These are phyloP conservation scores for Rubia yunnanensis DNA, from an alignment of 257 asterid species.

Conservation along the genomic window DNA sequence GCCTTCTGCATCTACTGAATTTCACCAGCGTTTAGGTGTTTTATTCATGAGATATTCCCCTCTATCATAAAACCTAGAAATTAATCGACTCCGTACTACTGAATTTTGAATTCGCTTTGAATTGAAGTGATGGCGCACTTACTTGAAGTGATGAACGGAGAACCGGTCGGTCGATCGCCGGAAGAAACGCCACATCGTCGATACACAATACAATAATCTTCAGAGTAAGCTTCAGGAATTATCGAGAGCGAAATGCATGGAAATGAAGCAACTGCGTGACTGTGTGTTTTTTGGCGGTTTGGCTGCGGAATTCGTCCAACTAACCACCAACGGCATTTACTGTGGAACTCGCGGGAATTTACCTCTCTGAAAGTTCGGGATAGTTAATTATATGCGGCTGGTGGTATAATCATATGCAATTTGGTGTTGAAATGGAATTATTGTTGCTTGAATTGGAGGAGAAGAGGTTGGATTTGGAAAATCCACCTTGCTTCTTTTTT, in stretches of 20 bases:
- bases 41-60: background rate
- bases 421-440: background rate
- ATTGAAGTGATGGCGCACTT: background rate
- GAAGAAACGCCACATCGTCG: constrained; percentile 12
- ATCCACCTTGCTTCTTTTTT: background rate
- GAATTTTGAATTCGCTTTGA: background rate
- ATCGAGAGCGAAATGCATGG: background rate
- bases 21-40: background rate
- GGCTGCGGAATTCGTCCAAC: background rate
- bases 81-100: background rate
- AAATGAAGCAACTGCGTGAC: background rate
- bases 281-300: constrained; percentile 3
- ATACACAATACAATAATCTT: background rate
- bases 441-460: background rate
- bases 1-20: background rate
- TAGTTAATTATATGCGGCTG: background rate
- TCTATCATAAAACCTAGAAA: background rate
- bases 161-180: constrained; percentile 17
- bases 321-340: constrained; percentile 1
- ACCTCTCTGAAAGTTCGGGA: background rate
- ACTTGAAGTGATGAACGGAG: constrained; percentile 19
- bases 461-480: background rate
- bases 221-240: background rate
- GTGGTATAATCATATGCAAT: background rate
- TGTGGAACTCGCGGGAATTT: constrained; percentile 2